Evolutionary conservation across 2,329 filamentous ascomycete species (phyloP), one percentile per base, ranked within the genome.

Genomic region (Aspergillus calidoustus): DNA sequence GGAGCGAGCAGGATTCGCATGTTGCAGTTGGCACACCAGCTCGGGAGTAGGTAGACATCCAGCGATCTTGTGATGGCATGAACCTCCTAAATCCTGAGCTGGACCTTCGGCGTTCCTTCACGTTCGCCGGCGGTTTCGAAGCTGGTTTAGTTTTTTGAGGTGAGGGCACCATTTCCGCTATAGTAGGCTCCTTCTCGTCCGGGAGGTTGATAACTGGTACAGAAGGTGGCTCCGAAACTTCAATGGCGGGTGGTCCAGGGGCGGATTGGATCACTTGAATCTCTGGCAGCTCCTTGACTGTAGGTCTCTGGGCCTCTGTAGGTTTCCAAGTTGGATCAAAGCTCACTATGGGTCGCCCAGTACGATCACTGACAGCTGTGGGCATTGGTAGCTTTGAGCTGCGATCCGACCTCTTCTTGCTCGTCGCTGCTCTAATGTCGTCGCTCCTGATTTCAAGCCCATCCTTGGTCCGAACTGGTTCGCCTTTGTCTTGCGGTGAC

Each of bases 291-390:
- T 59, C 65, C 19, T 34, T 61, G 17, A 67, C 61, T 5, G 67
- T 66, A 52, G 71, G 71, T 8, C 72, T 64, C 61, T 76, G 70
- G 28, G 71, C 65, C 77, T 81, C 81, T 76, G 84, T 82, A 80
- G 85, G 81, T 78, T 89, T 90, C 81, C 92, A 97, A 75, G 90
- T 86, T 72, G 86, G 86, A 79, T 96, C 87, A 84, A 98, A 98
- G 85, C 94, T 98, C 84, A 98, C 94, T 83, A 98, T 98, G 66
- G 94, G 94, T 74, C 94, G 88, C 70, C 92, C 92, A 70, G 91
- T 90, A 73, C 86, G 91, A 80, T 97, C 91, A 81, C 93, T 97
- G 77, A 98, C 93, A 72, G 91, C 89, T 58, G 91, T 92, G 67
- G 94, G 94, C 72, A 90, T 94, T 30, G 93, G 94, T 64, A 98